phyloP scores from a whole-genome alignment of 139 green algal genomes.

The Chlamydomonas eustigma region DNA sequence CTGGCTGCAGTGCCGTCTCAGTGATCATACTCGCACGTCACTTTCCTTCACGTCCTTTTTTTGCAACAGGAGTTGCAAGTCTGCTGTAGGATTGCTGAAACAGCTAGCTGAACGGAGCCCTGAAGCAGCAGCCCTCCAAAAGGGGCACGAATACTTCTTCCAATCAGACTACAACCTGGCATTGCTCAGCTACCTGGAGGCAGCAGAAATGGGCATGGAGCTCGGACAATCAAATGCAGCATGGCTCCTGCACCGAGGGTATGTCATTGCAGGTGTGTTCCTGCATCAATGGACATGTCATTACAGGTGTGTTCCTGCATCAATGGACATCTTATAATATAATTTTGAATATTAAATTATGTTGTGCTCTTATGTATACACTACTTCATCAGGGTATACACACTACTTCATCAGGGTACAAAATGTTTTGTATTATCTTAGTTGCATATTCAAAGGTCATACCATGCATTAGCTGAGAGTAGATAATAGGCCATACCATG shows the following conservation, averaged over 20 bases:
- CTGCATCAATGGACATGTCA: constrained; percentile 51
- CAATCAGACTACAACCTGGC: constrained; percentile 46
- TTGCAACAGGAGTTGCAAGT: constrained; percentile 43
- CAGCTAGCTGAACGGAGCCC: constrained; percentile 44
- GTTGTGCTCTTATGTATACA: too few relatives aligned
- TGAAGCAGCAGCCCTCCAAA: constrained; percentile 44
- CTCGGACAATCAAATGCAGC: constrained; percentile 87
- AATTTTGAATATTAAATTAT: too few relatives aligned
- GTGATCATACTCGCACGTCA: too few relatives aligned
- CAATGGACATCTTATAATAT: constrained; percentile 27
- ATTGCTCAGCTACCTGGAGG: constrained; percentile 40
- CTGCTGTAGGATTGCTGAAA: constrained; percentile 40
- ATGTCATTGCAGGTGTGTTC: constrained; percentile 42
- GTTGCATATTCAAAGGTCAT: too few relatives aligned
- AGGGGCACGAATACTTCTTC: constrained; percentile 61
- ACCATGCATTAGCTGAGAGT: too few relatives aligned
- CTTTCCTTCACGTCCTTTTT: too few relatives aligned
- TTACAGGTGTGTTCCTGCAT: constrained; percentile 57
- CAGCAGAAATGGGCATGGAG: constrained; percentile 84
- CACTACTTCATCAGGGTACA: too few relatives aligned
- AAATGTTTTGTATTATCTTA: too few relatives aligned
- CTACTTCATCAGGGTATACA: too few relatives aligned
- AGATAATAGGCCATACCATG: too few relatives aligned
- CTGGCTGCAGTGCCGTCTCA: too few relatives aligned
- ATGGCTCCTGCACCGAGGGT: constrained; percentile 77